These are phyloP conservation scores for Acorus gramineus DNA, from an alignment of 106 monocot genomes.

Conservation along the genomic window DNA sequence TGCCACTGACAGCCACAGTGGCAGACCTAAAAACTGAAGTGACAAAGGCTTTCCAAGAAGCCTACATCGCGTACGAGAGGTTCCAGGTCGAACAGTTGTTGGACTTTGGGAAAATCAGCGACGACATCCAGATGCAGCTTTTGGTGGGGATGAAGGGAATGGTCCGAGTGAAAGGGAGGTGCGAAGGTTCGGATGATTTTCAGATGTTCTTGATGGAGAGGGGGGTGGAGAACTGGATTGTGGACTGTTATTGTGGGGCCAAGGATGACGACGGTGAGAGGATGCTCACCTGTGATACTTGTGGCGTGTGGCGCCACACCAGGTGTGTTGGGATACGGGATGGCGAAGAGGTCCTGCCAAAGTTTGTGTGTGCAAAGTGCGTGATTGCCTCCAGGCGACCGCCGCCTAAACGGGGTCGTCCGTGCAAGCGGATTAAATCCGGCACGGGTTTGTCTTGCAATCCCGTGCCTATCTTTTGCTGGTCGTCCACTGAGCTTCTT, in stretches of 20 bases:
- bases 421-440: too few relatives aligned
- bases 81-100: constrained; percentile 51
- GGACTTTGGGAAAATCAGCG: constrained; percentile 16
- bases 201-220: constrained; percentile 52
- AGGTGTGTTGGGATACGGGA: constrained; percentile 66
- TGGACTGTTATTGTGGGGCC: constrained; percentile 74
- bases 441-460: too few relatives aligned
- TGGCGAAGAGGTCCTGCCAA: constrained; percentile 40
- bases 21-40: constrained; percentile 50
- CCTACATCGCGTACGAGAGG: constrained; percentile 43
- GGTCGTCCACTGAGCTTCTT: too few relatives aligned
- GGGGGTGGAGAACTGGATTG: constrained; percentile 67
- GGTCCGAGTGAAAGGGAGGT: constrained; percentile 35
- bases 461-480: too few relatives aligned
- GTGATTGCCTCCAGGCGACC: too few relatives aligned
- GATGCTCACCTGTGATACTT: constrained; percentile 73
- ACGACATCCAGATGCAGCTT: constrained; percentile 19
- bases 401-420: too few relatives aligned
- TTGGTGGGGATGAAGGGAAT: constrained; percentile 18
- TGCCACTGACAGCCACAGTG: constrained; percentile 38
- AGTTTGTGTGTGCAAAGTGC: constrained; percentile 54
- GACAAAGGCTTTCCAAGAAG: constrained; percentile 53
- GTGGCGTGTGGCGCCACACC: constrained; percentile 84
- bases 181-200: constrained; percentile 9
- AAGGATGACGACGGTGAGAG: constrained; percentile 87